These are phyloP conservation scores for Pyrenula massariospora DNA, from an alignment of 495 filamentous ascomycete species.

Conservation along the genomic window DNA sequence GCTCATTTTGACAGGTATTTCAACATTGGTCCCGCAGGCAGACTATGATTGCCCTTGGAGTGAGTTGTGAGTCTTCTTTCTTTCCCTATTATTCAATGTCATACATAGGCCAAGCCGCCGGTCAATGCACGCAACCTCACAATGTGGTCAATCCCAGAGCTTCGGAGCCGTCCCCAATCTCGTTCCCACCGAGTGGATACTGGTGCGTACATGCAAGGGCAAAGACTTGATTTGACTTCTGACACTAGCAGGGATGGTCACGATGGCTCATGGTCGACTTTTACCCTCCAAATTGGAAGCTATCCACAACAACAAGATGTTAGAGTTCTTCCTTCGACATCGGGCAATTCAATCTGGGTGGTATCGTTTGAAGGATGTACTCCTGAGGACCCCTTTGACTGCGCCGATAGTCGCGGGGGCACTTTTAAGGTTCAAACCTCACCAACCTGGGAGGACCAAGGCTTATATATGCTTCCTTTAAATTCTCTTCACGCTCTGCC, in stretches of 20 bases:
- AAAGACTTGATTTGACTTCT: neutral
- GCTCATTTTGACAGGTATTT: too few relatives aligned
- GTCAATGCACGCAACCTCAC: neutral
- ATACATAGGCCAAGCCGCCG: neutral
- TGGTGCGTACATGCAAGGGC: neutral
- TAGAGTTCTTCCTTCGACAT: conserved; percentile 18
- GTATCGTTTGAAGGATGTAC: conserved; percentile 24
- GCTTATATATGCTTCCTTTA: conserved; percentile 12
- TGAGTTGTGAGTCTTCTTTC: neutral
- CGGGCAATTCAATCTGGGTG: conserved; percentile 14
- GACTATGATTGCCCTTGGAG: neutral
- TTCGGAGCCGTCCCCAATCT: neutral
- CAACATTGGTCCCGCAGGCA: too few relatives aligned
- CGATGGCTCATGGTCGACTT: conserved; percentile 27
- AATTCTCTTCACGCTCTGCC: conserved; percentile 10
- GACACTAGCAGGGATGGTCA: conserved; percentile 17
- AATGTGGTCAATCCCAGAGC: neutral
- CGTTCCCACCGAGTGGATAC: neutral
- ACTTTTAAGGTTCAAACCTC: conserved; percentile 14
- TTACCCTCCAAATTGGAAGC: conserved; percentile 21
- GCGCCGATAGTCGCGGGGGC: conserved; percentile 17
- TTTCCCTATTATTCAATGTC: neutral
- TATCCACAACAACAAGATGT: conserved; percentile 15
- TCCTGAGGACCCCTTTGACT: conserved; percentile 12
- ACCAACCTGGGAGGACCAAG: conserved; percentile 13